Evolutionary conservation across 2,329 filamentous ascomycete species (phyloP), one percentile per base, ranked within the genome.

Genomic region (Curvularia hawaiiensis): DNA sequence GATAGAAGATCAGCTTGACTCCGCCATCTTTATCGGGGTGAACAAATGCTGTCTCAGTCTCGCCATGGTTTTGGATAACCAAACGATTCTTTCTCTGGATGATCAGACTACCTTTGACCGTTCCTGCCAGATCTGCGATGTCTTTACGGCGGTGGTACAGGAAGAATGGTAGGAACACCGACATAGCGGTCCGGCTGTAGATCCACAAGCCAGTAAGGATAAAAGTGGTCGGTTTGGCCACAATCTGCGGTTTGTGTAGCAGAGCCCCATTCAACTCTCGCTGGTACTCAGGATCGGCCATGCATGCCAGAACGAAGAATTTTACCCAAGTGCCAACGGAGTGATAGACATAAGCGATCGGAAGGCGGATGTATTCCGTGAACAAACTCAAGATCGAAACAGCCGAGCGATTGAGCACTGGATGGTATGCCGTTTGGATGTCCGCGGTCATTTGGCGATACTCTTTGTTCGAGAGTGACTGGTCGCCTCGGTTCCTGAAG

Each of bases 251-350:
- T 24, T 76, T 75, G 20, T 62, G 51, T 44, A 69, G 66, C 50
- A 81, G 73, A 48, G 79, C 77, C 64, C 79, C 79, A 55, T 79
- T 75, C 45, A 84, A 73, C 53, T 84, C 82, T 58, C 81, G 73
- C 60, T 83, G 79, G 58, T 80, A 82, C 60, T 84, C 82, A 0
- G 80, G 77, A 62, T 84, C 82, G 2, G 82, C 82, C 60, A 84
- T 77, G 20, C 82, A 71, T 11, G 82, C 79, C 43, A 83, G 77
- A 8, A 82, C 71, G 33, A 81, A 71, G 62, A 83, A 83, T 52
- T 84, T 84, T 58, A 80, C 69, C 53, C 76, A 72, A 3, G 75
- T 70, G 1, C 80, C 79, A 1, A 79, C 40, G 3, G 69, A 70
- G 52, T 83, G 79, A 59, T 82, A 83, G 1, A 77, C 30, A 22